phyloP scores from a whole-genome alignment of 73 alveolate genomes.

The Blepharisma japonicum region DNA sequence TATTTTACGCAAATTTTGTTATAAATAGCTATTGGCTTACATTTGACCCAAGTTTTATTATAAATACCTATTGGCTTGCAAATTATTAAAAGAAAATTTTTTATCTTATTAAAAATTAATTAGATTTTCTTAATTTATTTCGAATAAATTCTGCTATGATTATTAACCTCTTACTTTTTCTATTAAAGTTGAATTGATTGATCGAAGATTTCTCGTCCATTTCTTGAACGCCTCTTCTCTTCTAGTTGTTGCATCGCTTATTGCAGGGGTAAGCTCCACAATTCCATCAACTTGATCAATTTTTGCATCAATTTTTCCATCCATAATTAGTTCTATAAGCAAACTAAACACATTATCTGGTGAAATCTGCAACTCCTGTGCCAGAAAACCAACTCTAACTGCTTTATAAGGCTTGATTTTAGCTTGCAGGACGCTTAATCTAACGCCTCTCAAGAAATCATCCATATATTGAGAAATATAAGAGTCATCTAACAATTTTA shows the following conservation, averaged over 20 bases:
- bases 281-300: conserved; percentile 52
- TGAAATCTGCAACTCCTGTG: conserved; percentile 45
- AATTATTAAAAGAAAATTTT: too few species aligned
- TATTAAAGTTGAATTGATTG: background rate
- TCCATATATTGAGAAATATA: conserved; percentile 52
- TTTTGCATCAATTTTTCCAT: conserved; percentile 62
- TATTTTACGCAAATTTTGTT: too few species aligned
- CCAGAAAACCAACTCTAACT: conserved; percentile 46
- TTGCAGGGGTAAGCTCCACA: background rate
- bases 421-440: conserved; percentile 51
- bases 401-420: conserved; percentile 63
- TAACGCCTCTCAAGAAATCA: conserved; percentile 61
- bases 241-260: too few species aligned
- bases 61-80: too few species aligned
- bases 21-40: too few species aligned
- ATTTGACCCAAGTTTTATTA: too few species aligned
- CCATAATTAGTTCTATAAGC: conserved; percentile 63
- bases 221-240: conserved; percentile 18
- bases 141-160: too few species aligned
- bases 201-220: conserved; percentile 5
- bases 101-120: too few species aligned
- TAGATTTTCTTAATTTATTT: too few species aligned
- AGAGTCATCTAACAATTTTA: conserved; percentile 51
- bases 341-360: conserved; percentile 47
- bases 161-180: conserved; percentile 22